Percentiles rank a stretch among this genome's conserved stretches.
Conservation (phyloP, 2,329 filamentous ascomycete species). For the Colletotrichum lupini region DNA sequence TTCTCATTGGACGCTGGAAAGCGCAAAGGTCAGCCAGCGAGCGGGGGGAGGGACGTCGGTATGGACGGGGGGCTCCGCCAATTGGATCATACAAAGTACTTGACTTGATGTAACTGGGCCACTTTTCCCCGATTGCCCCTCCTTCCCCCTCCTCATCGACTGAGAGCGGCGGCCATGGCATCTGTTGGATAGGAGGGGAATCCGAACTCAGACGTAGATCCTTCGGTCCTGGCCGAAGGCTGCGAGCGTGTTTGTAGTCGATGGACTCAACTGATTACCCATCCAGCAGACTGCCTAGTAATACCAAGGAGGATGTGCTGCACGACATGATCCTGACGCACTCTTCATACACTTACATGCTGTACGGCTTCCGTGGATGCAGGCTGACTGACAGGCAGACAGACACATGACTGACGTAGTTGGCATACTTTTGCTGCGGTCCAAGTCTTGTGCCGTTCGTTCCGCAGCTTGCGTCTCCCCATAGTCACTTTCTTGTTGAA, state of each 20-base stretch:
- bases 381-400: slow-evolving; percentile 27
- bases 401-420: slow-evolving; percentile 28
- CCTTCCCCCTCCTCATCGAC: background rate
- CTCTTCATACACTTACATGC: slow-evolving; percentile 1
- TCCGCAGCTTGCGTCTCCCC: background rate
- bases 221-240: slow-evolving; percentile 21
- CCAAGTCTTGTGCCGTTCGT: slow-evolving; percentile 2
- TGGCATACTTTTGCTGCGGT: slow-evolving; percentile 12
- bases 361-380: slow-evolving; percentile 18
- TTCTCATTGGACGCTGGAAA: slow-evolving; percentile 2
- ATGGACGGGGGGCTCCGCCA: background rate
- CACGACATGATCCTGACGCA: slow-evolving; percentile 30
- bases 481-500: background rate
- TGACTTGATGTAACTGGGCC: background rate
- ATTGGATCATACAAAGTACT: slow-evolving; percentile 13
- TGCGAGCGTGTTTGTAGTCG: background rate
- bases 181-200: slow-evolving; percentile 15
- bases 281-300: background rate
- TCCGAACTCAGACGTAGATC: background rate
- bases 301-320: slow-evolving; percentile 25
- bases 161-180: slow-evolving; percentile 26
- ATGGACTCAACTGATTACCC: background rate
- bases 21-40: background rate
- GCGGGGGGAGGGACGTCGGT: background rate
- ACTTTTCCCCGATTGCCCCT: slow-evolving; percentile 1